These are phyloP conservation scores for Gloeopeniophorella convolvens DNA, from an alignment of 768 basidiomycete species.

Conservation along the genomic window DNA sequence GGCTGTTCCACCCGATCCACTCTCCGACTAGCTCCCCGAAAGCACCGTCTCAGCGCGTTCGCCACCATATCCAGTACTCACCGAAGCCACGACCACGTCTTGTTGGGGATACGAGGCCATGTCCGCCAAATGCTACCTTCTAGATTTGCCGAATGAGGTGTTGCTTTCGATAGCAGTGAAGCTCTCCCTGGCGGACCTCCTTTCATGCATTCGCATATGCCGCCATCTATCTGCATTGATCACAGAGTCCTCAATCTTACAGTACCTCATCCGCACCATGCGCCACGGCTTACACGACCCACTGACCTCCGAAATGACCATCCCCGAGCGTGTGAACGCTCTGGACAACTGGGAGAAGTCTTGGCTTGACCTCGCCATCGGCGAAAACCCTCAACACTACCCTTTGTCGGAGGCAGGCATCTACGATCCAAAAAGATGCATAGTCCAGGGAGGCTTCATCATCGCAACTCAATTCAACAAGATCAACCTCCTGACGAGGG, in stretches of 20 bases:
- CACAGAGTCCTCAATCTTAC: conserved; percentile 6
- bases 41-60: background rate
- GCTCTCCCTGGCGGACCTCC: background rate
- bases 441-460: conserved; percentile 5
- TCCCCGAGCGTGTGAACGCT: background rate
- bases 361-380: conserved; percentile 2
- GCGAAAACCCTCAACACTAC: background rate
- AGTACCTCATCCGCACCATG: conserved; percentile 13
- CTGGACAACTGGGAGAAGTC: conserved; percentile 11
- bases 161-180: background rate
- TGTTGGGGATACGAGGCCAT: background rate
- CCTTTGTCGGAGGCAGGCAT: background rate
- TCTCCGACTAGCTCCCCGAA: background rate
- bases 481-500: background rate
- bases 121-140: background rate
- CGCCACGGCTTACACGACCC: conserved; percentile 7
- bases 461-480: background rate
- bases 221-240: conserved; percentile 1
- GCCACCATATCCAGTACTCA: no score
- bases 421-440: background rate
- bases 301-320: background rate
- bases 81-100: no score
- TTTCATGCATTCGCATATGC: background rate
- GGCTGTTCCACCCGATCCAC: background rate
- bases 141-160: conserved; percentile 10